Evolutionary conservation across 345 rosid genomes (phyloP), one percentile per base, ranked within the genome.

Genomic region (Lagerstroemia speciosa): DNA sequence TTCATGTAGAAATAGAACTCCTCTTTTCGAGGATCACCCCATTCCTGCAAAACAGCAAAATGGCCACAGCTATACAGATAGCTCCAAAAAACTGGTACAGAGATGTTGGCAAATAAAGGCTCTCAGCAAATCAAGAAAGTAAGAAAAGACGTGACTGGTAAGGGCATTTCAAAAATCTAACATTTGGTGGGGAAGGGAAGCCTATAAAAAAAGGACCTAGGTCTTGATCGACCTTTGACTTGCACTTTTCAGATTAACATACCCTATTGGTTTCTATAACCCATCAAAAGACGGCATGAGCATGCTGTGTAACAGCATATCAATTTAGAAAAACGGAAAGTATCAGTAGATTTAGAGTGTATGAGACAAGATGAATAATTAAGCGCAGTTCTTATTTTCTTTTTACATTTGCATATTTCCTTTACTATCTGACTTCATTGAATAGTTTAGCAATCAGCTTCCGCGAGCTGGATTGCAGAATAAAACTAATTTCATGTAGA

Each of bases 11-110:
- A 77, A 85, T 91, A 91, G 79, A 75, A 93, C 64, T 91, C 94
- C 78, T 87, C 91, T 77, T 83, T 85, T 64, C 97, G 86, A 30
- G 98, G 98, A 73, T 93, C 98, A 72, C 96, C 97, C 98, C 98
- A 93, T 79, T 93, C 97, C 98, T 93, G 78, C 79, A 83, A 73
- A 52, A 45, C 3, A 19, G 33, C 12, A n/a, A 43, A 8, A 61
- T 31, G 62, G 62, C 45, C 40, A 45, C 29, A 53, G 30, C 60
- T 53, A 8, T 30, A 26, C 60, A n/a, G 60, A n/a, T 48, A 15
- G 24, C 22, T 2, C 60, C 29, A 53, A 24, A 14, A n/a, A 0
- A 24, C 60, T 53, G 12, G 12, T n/a, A 53, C 1, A 9, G 30
- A 53, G 60, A 53, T 53, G 60, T 8, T 24, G 12, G 30, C 14